Base-by-base conservation (phyloP, 2,329 filamentous ascomycete genomes). In the Aspergillus sp. region DNA sequence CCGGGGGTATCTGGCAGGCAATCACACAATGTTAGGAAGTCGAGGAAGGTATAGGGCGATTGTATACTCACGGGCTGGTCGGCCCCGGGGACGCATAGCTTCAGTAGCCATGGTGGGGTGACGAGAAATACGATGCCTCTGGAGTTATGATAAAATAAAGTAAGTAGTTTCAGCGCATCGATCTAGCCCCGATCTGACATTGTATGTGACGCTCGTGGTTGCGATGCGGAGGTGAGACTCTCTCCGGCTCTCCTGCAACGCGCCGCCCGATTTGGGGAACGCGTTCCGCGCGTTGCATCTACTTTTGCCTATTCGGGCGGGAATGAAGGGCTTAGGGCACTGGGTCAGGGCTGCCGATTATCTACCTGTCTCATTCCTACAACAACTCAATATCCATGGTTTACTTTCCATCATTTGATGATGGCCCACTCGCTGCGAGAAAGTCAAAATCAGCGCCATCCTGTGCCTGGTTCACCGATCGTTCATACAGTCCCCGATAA, bases 1-100 rank as follows among this genome's bases (percentile, higher is more conserved):
- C 96, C 96, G 57, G 91, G 89, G 2, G 92, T 93, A 78, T 99
- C 87, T 88, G 59, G 25, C 50, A 7, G 25, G 25, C 7, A 47
- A 13, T 51, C 53, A 25, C 13, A 28, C 19, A 51, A 38, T 48
- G 43, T 21, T 19, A 38, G 25, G 25, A 45, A 38, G 49, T 25
- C 12, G 56, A 39, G 12, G 12, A 36, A 32, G 52, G 12, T 3
- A 32, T 17, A 23, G 10, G 9, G 28, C 10, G 28, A 30, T 30
- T 12, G 15, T 53, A 15, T 43, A 75, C 81, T 73, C 72, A 84
- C 82, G 82, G 69, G 82, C 82, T 65, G 77, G 78, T 59, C 77
- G 70, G 62, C 73, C 76, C 61, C 77, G 72, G 39, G 77, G 74
- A 61, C 73, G 73, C 58, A 73, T 67, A 54, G 67, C 65, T 65